phyloP scores from a whole-genome alignment of 176 grass and related monocot genomes.

The Saccharum officinarum region DNA sequence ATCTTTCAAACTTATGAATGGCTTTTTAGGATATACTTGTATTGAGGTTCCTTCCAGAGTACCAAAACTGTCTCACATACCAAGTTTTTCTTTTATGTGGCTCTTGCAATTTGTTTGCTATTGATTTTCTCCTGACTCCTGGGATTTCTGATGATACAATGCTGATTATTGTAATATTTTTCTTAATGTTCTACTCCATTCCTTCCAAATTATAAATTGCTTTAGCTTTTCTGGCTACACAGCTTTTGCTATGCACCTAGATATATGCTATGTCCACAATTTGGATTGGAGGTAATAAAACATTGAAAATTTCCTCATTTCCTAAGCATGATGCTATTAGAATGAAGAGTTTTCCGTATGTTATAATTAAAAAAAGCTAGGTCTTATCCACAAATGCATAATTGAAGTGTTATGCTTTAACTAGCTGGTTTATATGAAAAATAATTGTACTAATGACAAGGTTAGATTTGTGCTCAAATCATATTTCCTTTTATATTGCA shows the following conservation, averaged over 20 bases:
- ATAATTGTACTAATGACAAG: neutral
- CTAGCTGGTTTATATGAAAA: neutral
- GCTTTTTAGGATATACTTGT: neutral
- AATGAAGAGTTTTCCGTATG: neutral
- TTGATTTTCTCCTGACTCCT: neutral
- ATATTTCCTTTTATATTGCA: neutral
- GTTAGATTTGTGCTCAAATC: neutral
- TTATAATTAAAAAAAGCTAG: conserved; percentile 1
- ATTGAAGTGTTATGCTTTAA: neutral
- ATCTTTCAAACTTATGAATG: neutral
- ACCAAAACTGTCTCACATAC: neutral
- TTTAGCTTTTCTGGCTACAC: neutral
- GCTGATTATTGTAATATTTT: neutral
- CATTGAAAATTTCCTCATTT: neutral
- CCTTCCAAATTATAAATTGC: neutral
- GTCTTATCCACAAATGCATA: neutral
- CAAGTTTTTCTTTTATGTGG: neutral
- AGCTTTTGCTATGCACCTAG: neutral
- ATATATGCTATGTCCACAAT: neutral
- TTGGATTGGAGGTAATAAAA: neutral
- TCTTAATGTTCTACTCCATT: neutral
- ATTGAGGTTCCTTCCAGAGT: neutral
- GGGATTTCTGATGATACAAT: neutral
- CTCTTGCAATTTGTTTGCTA: neutral
- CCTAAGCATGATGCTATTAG: neutral